Percentiles rank a stretch among this genome's conserved stretches.
Evolutionary conservation across 1,139 yeast species (phyloP).

Genomic region (Magnusiomyces clavatus): DNA sequence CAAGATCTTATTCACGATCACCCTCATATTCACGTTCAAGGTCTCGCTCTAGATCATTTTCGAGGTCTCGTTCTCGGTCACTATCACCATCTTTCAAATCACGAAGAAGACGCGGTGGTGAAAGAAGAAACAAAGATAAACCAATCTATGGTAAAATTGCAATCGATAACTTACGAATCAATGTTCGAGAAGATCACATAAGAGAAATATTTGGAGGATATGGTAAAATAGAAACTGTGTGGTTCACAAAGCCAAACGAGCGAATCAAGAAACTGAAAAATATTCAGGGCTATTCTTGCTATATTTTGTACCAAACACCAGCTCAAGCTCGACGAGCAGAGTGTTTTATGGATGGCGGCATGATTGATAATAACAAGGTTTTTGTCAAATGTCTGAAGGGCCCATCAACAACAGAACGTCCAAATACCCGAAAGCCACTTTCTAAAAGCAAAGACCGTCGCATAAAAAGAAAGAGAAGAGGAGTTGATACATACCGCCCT

Average conservation of each 20-base stretch:
- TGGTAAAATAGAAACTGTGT: slow-evolving; percentile 21
- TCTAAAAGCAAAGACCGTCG: neutral
- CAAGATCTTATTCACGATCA: slow-evolving; percentile 13
- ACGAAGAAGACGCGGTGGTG: slow-evolving; percentile 1
- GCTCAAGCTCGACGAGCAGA: slow-evolving; percentile 23
- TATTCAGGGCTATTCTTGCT: slow-evolving; percentile 14
- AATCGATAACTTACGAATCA: slow-evolving; percentile 19
- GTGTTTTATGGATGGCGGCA: slow-evolving; percentile 23
- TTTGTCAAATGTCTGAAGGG: slow-evolving; percentile 16
- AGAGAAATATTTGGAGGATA: slow-evolving; percentile 25
- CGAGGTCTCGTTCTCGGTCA: slow-evolving; percentile 14
- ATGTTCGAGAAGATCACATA: slow-evolving; percentile 19
- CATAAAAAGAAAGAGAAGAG: neutral
- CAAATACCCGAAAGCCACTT: neutral
- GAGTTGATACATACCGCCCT: slow-evolving; percentile 2
- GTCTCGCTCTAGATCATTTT: slow-evolving; percentile 16
- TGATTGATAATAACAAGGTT: slow-evolving; percentile 20
- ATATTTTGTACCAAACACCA: slow-evolving; percentile 17
- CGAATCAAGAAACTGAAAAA: slow-evolving; percentile 1
- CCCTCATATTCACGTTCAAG: slow-evolving; percentile 8
- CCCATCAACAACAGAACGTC: slow-evolving; percentile 11
- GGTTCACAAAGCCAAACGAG: slow-evolving; percentile 13
- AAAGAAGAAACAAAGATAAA: neutral
- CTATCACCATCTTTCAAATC: neutral
- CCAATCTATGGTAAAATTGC: slow-evolving; percentile 15